Percentiles rank a stretch among this genome's conserved stretches.
phyloP scores from a whole-genome alignment of 2,329 filamentous ascomycete genomes.

The Botrytis aclada region DNA sequence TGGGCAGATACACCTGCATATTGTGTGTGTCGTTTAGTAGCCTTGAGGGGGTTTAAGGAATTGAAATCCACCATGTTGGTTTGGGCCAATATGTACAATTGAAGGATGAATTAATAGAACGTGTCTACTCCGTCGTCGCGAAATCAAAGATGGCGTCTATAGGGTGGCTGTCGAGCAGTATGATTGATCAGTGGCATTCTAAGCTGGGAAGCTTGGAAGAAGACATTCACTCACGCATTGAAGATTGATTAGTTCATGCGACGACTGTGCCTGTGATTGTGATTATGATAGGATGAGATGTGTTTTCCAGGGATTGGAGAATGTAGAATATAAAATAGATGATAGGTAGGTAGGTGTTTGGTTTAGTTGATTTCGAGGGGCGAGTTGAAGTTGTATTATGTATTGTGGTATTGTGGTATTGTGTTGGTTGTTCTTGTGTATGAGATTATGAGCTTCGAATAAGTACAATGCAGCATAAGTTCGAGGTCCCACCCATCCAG shows the following conservation, averaged over 20 bases:
- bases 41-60: constrained; percentile 44
- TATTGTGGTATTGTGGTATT: background rate
- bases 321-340: background rate
- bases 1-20: constrained; percentile 23
- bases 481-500: background rate
- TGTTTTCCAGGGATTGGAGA: background rate
- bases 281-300: background rate
- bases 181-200: background rate
- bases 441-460: background rate
- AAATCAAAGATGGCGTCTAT: background rate
- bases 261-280: background rate
- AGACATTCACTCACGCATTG: constrained; percentile 4
- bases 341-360: background rate
- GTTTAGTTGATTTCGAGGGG: background rate
- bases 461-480: background rate
- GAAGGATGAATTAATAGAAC: background rate
- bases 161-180: background rate
- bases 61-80: constrained; percentile 47
- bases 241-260: background rate
- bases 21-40: constrained; percentile 35
- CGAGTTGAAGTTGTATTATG: background rate
- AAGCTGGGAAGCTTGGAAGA: background rate
- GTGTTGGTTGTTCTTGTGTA: background rate
- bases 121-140: background rate
- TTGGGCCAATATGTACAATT: constrained; percentile 1